Conservation (phyloP, 225 moss, liverwort and hornwort genomes). For the Sphagnum tenellum region DNA sequence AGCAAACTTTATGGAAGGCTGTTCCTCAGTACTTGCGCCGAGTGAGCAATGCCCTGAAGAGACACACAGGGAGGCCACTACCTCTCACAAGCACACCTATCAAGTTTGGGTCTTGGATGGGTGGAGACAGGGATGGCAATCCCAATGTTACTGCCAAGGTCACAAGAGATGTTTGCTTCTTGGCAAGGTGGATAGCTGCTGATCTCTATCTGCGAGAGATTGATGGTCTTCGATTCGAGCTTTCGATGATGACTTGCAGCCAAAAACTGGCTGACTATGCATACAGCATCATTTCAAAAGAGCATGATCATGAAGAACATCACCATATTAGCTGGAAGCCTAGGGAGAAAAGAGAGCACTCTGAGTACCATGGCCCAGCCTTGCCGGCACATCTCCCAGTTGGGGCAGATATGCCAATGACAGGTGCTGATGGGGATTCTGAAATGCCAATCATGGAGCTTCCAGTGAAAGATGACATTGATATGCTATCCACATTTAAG, state of each 20-base stretch:
- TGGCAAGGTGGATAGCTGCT: constrained; percentile 84
- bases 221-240: constrained; percentile 69
- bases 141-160: constrained; percentile 84
- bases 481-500: constrained; percentile 45
- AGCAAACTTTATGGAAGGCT: constrained; percentile 84
- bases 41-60: constrained; percentile 79
- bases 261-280: constrained; percentile 63
- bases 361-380: constrained; percentile 36
- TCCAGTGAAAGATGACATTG: constrained; percentile 56
- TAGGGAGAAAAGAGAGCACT: constrained; percentile 36
- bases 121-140: constrained; percentile 83
- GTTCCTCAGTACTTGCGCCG: constrained; percentile 79
- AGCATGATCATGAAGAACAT: constrained; percentile 75
- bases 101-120: constrained; percentile 90
- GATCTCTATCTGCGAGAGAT: constrained; percentile 74
- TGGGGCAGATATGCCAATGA: constrained; percentile 69
- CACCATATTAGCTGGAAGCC: constrained; percentile 72
- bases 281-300: constrained; percentile 55
- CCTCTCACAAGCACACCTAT: constrained; percentile 67
- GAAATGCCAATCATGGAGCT: constrained; percentile 68
- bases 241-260: constrained; percentile 75
- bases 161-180: constrained; percentile 67
- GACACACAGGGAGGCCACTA: constrained; percentile 60
- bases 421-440: constrained; percentile 60
- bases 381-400: constrained; percentile 54